Evolutionary conservation across 441 rosid genomes (phyloP).

Genomic region (Syzygium malaccense): DNA sequence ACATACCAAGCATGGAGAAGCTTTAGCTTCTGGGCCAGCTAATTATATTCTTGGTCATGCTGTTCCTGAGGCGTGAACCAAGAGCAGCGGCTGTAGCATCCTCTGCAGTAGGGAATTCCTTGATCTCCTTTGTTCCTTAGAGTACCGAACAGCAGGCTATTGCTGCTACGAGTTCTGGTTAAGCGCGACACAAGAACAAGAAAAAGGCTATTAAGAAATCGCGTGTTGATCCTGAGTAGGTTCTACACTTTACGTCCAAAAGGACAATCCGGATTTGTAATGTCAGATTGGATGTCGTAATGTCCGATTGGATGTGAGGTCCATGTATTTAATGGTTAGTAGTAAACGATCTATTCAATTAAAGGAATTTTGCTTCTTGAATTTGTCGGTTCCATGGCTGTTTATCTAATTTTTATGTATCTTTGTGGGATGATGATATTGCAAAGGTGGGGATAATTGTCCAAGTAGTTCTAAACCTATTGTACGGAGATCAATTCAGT

Average conservation of each 20-base stretch:
- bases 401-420: neutral
- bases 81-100: neutral
- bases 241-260: neutral
- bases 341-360: neutral
- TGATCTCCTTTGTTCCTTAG: constrained; percentile 17
- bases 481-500: too few relatives aligned
- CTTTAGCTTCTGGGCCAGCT: neutral
- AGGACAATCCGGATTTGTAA: too few relatives aligned
- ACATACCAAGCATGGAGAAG: neutral
- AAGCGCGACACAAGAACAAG: constrained; percentile 12
- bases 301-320: too few relatives aligned
- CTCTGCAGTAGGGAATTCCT: constrained; percentile 5
- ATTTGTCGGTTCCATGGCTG: neutral
- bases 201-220: constrained; percentile 26
- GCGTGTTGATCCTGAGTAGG: constrained; percentile 17
- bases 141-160: neutral
- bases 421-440: neutral
- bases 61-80: neutral
- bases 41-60: neutral
- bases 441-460: neutral
- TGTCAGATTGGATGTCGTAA: too few relatives aligned
- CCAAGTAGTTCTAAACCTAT: too few relatives aligned
- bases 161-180: constrained; percentile 6
- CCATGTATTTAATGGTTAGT: too few relatives aligned
- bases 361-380: neutral